Base-by-base conservation (phyloP, 139 green algal genomes). In the Coelastrella sp. region DNA sequence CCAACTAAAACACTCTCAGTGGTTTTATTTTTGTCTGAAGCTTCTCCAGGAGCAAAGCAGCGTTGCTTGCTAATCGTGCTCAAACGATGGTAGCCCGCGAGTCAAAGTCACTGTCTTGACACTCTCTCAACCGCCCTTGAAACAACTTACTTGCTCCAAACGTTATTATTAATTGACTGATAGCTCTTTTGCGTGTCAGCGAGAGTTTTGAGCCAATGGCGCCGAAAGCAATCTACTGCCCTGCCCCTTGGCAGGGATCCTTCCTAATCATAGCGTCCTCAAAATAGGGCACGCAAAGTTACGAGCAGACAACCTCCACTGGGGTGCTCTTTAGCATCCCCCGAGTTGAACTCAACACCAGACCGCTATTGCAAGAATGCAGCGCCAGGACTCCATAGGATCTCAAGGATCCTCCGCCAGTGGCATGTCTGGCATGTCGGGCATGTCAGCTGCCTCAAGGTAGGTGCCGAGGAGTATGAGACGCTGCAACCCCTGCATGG, bases 341-440 rank as follows among this genome's bases (percentile, higher is more conserved):
- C 19, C 53, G n/a, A 6, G 15, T 21, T 6, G 9, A 11, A 40
- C 6, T 41, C 19, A 38, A 38, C n/a, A 41, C 9, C 69, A 62
- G 19, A n/a, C n/a, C n/a, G n/a, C n/a, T n/a, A n/a, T n/a, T n/a
- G n/a, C n/a, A n/a, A n/a, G n/a, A 25, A 81, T 81, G 73, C 43
- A 81, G 73, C 73, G 73, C 32, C 73, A 81, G 19, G 73, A 81
- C 50, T 68, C 48, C 3, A 37, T 53, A 23, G 45, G 75, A 38
- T 59, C 34, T 23, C 43, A 53, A 38, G 75, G 75, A 25, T 71
- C 51, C 50, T 60, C 51, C 23, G 25, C 53, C 3, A 82, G 75
- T 27, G 75, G 75, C 75, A 69, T 82, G 75, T 82, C 75, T 53
- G 75, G 25, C 53, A 64, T 82, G 75, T 82, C 75, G 37, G 75